Evolutionary conservation across 176 grass and related monocot genomes (phyloP), one percentile per base, ranked within the genome.

Genomic region (Tuctoria greenei): DNA sequence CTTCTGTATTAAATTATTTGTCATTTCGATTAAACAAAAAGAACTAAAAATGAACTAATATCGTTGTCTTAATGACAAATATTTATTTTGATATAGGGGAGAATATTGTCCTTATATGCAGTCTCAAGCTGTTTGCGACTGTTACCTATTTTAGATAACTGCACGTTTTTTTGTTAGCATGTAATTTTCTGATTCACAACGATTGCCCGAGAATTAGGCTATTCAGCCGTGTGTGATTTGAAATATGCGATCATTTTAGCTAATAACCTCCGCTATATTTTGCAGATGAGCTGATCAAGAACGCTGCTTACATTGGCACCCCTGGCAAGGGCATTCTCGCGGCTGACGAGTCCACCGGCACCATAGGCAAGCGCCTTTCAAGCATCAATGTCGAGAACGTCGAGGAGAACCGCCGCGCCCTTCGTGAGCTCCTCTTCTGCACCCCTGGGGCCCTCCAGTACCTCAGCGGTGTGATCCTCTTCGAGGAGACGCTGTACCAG

Each of bases 401-500:
- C 1, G 92, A 95, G 86, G 92, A 91, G 63, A 95, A 95, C 86
- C 92, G 92, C 7, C 92, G 92, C 62, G 43, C 79, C 21, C 80
- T 95, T 43, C 88, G 92, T 67, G 92, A 95, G 77, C 92, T 95
- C 49, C 92, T 95, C 73, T 95, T 95, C 88, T 84, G 83, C 80
- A 76, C 83, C 56, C 92, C 92, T 64, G 89, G 92, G 24, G 67
- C 83, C 55, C 88, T 91, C 72, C 83, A 84, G 66, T 80, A 76
- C 86, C 52, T 91, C 17, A 91, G 89, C 0, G 92, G 92, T 59
- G 75, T 84, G 63, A 95, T 95, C 77, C 89, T 95, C 72, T 95
- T 95, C 0, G 92, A 95, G 89, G 92, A 95, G 89, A 95, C 92
- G 60, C 88, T 95, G 2, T 95, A 95, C 83, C 92, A 95, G 86